These are phyloP conservation scores for Viola odorata DNA, from an alignment of 345 rosid species.

Conservation along the genomic window DNA sequence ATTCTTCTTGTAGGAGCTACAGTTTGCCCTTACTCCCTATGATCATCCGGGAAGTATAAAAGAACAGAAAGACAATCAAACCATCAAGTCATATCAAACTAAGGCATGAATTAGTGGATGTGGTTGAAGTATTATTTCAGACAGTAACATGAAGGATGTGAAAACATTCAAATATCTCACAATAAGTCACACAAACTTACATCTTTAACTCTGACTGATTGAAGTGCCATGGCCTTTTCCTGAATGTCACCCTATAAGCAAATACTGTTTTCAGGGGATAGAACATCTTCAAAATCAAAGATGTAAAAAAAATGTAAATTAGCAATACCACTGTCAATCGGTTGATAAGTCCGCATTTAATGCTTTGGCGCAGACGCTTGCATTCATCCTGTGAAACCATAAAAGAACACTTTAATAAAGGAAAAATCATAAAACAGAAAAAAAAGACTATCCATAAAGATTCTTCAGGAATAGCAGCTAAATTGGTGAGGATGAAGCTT, in stretches of 20 bases:
- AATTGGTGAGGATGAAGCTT: neutral
- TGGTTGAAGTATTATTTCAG: no score
- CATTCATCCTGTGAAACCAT: constrained; percentile 79
- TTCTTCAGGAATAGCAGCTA: neutral
- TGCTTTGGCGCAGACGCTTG: constrained; percentile 95
- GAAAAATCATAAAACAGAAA: neutral
- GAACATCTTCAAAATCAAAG: constrained; percentile 1
- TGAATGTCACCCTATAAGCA: constrained; percentile 79
- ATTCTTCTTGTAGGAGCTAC: no score
- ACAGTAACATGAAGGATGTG: no score
- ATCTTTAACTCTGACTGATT: constrained; percentile 89
- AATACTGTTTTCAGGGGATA: constrained; percentile 10
- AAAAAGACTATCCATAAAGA: neutral
- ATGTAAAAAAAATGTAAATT: constrained; percentile 3
- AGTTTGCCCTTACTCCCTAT: no score
- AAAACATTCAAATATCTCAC: no score
- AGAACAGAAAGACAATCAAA: no score
- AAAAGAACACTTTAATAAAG: constrained; percentile 4
- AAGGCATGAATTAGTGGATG: no score
- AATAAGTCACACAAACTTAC: constrained; percentile 36
- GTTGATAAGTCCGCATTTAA: constrained; percentile 85
- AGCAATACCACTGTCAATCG: constrained; percentile 78
- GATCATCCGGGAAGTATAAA: no score
- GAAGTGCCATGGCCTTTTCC: constrained; percentile 85
- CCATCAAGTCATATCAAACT: no score